phyloP scores from a whole-genome alignment of 768 basidiomycete genomes.

The Chiua virens region DNA sequence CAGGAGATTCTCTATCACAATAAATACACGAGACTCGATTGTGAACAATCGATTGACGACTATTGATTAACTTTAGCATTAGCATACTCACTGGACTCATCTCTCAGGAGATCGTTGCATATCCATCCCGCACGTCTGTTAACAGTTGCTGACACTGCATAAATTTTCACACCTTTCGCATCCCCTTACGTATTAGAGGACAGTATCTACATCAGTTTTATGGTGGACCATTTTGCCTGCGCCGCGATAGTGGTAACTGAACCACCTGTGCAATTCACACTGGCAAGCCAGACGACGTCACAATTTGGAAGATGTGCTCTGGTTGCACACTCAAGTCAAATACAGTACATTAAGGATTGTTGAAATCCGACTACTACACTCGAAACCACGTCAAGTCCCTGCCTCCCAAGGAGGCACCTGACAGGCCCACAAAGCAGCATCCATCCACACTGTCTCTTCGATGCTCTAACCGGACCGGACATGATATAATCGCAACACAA shows the following conservation, averaged over 20 bases:
- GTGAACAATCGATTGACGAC: background rate
- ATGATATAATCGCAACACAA: constrained; percentile 40
- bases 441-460: constrained; percentile 15
- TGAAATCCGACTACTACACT: constrained; percentile 70
- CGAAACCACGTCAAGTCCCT: constrained; percentile 31
- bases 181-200: background rate
- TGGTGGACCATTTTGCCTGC: no score
- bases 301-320: no score
- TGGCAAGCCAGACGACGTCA: no score
- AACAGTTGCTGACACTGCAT: background rate
- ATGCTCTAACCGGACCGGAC: constrained; percentile 22
- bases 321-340: constrained; percentile 8
- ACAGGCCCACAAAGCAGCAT: constrained; percentile 25
- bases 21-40: constrained; percentile 1
- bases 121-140: background rate
- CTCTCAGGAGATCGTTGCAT: background rate
- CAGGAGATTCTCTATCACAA: background rate
- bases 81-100: background rate
- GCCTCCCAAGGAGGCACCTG: constrained; percentile 25
- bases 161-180: background rate
- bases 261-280: background rate
- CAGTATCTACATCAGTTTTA: no score
- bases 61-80: constrained; percentile 6
- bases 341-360: constrained; percentile 59
- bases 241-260: no score